Conservation (phyloP, 352 stramenopile species). For the Pythium volutum region DNA sequence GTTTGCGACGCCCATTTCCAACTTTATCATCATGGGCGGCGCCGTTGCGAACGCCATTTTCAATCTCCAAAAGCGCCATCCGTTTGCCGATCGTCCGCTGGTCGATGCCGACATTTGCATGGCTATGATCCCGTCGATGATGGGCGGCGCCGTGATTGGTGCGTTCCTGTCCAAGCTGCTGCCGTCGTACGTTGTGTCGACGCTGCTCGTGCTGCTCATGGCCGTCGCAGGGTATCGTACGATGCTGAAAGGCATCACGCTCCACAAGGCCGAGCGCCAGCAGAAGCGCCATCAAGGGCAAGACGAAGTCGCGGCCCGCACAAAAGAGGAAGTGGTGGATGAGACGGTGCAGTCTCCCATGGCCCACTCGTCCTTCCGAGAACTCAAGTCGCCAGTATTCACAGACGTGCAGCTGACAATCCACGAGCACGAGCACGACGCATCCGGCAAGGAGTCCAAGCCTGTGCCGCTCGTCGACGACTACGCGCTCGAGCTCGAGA, state of each 20-base stretch:
- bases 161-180: constrained; percentile 58
- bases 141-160: constrained; percentile 51
- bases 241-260: constrained; percentile 31
- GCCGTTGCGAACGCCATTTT: constrained; percentile 61
- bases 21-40: constrained; percentile 63
- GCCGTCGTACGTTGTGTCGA: constrained; percentile 54
- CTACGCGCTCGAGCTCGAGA: neutral
- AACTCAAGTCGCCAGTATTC: constrained; percentile 15
- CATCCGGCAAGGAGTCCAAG: neutral
- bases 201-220: constrained; percentile 54
- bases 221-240: constrained; percentile 31
- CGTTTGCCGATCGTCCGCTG: constrained; percentile 48
- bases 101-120: constrained; percentile 55
- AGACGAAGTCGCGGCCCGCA: no score
- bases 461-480: neutral
- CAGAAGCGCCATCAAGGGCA: constrained; percentile 23
- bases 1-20: constrained; percentile 52
- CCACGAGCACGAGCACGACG: neutral
- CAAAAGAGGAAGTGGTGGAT: neutral
- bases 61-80: constrained; percentile 61
- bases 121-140: constrained; percentile 63
- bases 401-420: neutral
- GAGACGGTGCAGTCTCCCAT: neutral
- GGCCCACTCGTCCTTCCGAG: constrained; percentile 3
- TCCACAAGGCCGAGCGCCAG: constrained; percentile 38